Conservation (phyloP, 352 stramenopile genomes). For the Thalassiosira livingstoniorum region DNA sequence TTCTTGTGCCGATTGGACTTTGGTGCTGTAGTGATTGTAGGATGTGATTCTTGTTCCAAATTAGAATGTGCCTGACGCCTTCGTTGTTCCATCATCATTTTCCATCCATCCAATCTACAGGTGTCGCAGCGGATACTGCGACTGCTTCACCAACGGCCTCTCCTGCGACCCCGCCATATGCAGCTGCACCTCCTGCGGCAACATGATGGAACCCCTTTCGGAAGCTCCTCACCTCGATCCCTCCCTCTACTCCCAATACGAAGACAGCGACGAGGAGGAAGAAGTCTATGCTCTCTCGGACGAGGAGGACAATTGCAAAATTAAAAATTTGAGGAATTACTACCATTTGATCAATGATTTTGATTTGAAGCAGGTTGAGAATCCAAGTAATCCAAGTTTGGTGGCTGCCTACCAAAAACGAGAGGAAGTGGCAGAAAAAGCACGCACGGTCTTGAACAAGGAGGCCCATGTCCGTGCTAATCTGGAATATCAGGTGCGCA, state of each 20-base stretch:
- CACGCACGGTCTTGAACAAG: conserved; percentile 1
- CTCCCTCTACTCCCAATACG: not conserved
- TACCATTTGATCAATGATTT: conserved; percentile 27
- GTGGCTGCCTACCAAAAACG: not conserved
- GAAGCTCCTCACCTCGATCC: conserved; percentile 1
- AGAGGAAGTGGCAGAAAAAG: not conserved
- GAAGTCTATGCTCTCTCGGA: not conserved
- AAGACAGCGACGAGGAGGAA: conserved; percentile 1
- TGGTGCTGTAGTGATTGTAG: not conserved
- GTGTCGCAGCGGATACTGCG: conserved; percentile 25
- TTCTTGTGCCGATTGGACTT: too few species aligned
- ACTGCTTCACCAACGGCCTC: conserved; percentile 8
- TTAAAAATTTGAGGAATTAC: conserved; percentile 20
- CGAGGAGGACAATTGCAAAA: not conserved
- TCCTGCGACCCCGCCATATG: conserved; percentile 25
- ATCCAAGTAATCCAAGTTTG: not conserved
- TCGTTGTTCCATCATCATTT: not conserved
- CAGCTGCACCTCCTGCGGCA: conserved; percentile 23
- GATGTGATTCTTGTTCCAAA: not conserved
- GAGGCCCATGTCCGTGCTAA: conserved; percentile 3
- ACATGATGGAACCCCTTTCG: conserved; percentile 34
- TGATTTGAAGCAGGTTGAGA: not conserved
- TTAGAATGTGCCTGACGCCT: not conserved
- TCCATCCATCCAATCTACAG: not conserved
- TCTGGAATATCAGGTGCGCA: not conserved